phyloP scores from a whole-genome alignment of 495 filamentous ascomycete species.

The Trichocladium antarcticum region DNA sequence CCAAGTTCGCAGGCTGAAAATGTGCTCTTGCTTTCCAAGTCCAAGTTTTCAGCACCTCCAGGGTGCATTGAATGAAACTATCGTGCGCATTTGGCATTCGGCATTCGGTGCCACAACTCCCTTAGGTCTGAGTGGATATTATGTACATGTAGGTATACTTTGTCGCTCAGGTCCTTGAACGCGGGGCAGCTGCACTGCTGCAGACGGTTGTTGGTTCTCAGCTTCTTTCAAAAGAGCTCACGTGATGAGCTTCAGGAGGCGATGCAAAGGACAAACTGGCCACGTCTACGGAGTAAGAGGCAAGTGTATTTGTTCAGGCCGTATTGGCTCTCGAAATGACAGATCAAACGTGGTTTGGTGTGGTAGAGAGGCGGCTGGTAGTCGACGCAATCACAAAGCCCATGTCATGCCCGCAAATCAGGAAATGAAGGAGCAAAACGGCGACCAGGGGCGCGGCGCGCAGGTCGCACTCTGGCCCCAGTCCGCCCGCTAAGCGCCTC shows the following conservation, averaged over 20 bases:
- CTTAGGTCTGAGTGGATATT: no score
- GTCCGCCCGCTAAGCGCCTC: constrained; percentile 10
- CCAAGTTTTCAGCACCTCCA: no score
- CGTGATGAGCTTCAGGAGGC: background rate
- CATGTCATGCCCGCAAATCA: background rate
- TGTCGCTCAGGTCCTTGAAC: background rate
- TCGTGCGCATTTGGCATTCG: no score
- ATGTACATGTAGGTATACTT: background rate
- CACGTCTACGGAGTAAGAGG: background rate
- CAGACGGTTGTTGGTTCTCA: background rate
- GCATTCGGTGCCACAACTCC: no score
- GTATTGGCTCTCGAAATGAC: background rate
- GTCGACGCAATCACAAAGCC: background rate
- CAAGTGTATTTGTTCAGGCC: background rate
- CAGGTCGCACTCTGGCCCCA: constrained; percentile 5
- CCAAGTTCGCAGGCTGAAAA: no score
- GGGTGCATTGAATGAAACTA: no score
- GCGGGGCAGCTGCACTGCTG: no score
- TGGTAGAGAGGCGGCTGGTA: background rate
- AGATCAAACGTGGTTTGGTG: no score
- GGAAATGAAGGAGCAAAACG: background rate
- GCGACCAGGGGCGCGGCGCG: constrained; percentile 8
- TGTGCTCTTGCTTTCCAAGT: no score
- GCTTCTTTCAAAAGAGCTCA: background rate
- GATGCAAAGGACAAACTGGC: background rate